These are phyloP conservation scores for Pseudogymnoascus sp. DNA, from an alignment of 2,329 filamentous ascomycete species.

Conservation along the genomic window DNA sequence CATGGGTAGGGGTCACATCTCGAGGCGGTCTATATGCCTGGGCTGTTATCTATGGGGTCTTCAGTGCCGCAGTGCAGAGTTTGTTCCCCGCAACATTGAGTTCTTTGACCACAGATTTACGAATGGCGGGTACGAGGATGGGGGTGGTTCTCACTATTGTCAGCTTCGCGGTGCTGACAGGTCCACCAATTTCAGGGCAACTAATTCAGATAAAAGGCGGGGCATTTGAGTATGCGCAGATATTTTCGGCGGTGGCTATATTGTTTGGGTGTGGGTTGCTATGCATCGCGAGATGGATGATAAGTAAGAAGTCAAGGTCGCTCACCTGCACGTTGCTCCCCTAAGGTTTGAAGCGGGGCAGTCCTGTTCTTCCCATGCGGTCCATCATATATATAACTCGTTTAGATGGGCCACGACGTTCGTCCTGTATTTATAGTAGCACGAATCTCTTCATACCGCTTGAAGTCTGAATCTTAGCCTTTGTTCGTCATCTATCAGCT, in stretches of 20 bases:
- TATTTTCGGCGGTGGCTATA: constrained; percentile 16
- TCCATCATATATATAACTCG: no score
- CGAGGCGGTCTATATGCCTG: constrained; percentile 39
- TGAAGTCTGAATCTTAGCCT: no score
- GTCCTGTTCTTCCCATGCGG: no score
- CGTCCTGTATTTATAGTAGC: no score
- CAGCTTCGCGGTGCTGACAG: constrained; percentile 30
- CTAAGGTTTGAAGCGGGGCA: no score
- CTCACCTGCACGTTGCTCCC: no score
- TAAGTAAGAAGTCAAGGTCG: constrained; percentile 20
- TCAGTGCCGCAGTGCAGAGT: constrained; percentile 40
- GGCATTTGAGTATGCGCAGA: constrained; percentile 19
- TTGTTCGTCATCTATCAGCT: no score
- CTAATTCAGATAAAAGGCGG: constrained; percentile 18
- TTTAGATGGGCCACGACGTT: no score
- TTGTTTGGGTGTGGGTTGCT: constrained; percentile 39
- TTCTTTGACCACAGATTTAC: constrained; percentile 43
- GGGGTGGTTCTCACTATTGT: constrained; percentile 53
- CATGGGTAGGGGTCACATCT: constrained; percentile 41
- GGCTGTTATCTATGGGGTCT: constrained; percentile 42
- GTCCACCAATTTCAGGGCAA: constrained; percentile 23
- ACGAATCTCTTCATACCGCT: no score
- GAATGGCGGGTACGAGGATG: constrained; percentile 47
- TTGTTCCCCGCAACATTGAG: constrained; percentile 43
- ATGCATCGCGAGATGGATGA: constrained; percentile 40